Conservation (phyloP, 2,329 filamentous ascomycete species). For the Graphilbum fragrans region DNA sequence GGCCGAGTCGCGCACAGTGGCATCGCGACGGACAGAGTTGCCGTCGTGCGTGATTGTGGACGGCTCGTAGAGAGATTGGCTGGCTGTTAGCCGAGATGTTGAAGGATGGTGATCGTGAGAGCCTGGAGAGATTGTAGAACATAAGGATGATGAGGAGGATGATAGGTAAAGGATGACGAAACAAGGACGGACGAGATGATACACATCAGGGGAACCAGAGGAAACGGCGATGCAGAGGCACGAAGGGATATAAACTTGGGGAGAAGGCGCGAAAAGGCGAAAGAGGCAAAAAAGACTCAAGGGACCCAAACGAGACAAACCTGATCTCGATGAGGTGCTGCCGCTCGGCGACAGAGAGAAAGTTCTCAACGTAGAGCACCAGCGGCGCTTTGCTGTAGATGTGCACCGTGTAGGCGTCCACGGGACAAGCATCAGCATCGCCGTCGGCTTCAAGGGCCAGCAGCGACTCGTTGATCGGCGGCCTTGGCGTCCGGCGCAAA, state of each 20-base stretch:
- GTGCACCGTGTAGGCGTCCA: conserved; percentile 32
- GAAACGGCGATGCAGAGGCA: too few relatives aligned
- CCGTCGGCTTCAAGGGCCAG: conserved; percentile 29
- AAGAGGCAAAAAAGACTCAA: background rate
- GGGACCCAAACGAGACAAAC: conserved; percentile 17
- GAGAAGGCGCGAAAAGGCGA: background rate
- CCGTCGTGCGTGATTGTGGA: conserved; percentile 38
- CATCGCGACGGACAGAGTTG: conserved; percentile 25
- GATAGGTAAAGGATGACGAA: too few relatives aligned
- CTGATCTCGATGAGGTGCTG: conserved; percentile 36
- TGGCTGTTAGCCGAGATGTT: too few relatives aligned
- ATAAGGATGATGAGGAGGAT: too few relatives aligned
- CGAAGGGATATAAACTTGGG: background rate
- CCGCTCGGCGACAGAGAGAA: conserved; percentile 31
- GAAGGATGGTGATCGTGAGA: too few relatives aligned
- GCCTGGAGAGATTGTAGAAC: too few relatives aligned
- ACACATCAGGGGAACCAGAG: too few relatives aligned
- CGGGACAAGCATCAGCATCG: conserved; percentile 18
- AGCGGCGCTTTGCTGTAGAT: conserved; percentile 36
- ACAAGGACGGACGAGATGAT: too few relatives aligned
- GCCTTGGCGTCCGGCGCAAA: conserved; percentile 22
- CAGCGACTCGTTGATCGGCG: conserved; percentile 36
- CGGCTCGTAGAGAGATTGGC: conserved; percentile 34
- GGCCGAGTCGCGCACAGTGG: conserved; percentile 35
- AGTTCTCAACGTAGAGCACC: conserved; percentile 41